phyloP scores from a whole-genome alignment of 148 eudicot species.

The Rhododendron molle region DNA sequence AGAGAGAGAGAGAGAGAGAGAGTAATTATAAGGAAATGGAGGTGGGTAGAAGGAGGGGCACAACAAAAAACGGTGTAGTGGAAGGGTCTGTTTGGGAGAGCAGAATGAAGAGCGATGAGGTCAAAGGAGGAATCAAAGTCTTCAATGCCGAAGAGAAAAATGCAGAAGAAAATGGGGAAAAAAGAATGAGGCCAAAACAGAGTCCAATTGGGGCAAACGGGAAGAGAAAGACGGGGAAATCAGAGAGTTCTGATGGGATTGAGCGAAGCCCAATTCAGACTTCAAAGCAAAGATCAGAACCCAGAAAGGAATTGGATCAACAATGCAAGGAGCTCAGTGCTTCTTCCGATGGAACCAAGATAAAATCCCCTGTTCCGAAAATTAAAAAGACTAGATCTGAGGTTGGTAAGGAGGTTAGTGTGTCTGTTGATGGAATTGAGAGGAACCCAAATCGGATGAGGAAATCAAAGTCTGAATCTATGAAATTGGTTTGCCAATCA shows the following conservation, averaged over 20 bases:
- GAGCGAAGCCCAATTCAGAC: conserved; percentile 37
- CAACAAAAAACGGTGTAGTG: conserved; percentile 22
- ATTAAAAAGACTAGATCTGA: conserved; percentile 25
- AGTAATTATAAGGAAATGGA: conserved; percentile 15
- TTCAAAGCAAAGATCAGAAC: conserved; percentile 30
- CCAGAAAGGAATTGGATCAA: conserved; percentile 25
- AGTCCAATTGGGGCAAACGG: conserved; percentile 24
- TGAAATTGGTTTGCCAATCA: not conserved
- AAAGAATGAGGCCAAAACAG: conserved; percentile 25
- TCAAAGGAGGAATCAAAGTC: conserved; percentile 46
- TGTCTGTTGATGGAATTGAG: conserved; percentile 17
- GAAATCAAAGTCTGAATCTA: conserved; percentile 15
- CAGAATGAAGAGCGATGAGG: conserved; percentile 46
- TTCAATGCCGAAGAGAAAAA: conserved; percentile 29
- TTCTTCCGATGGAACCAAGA: conserved; percentile 17
- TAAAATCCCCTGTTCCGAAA: conserved; percentile 12
- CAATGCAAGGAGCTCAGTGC: conserved; percentile 11
- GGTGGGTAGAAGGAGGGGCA: conserved; percentile 22
- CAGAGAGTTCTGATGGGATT: conserved; percentile 26
- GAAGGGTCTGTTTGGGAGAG: conserved; percentile 63
- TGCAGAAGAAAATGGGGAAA: conserved; percentile 21
- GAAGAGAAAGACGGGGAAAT: conserved; percentile 58
- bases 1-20: conserved; percentile 11
- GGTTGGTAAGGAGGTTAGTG: conserved; percentile 5
- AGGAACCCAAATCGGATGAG: conserved; percentile 17